Evolutionary conservation across 2,329 filamentous ascomycete genomes (phyloP).

Genomic region (Trichoderma koningiopsis): DNA sequence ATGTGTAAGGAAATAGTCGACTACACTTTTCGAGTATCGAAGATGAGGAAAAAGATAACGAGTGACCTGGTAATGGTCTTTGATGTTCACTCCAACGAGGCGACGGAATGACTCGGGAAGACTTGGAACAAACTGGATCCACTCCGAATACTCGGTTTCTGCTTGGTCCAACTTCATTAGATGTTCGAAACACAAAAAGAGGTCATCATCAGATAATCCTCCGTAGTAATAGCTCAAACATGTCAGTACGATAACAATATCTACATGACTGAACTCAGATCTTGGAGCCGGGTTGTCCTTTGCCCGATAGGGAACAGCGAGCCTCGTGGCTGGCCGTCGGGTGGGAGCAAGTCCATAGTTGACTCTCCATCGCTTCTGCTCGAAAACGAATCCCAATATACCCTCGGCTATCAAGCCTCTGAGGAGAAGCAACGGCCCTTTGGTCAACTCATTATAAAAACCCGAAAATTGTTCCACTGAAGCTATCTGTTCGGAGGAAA

Average conservation of each 20-base stretch:
- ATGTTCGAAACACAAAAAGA: constrained; percentile 50
- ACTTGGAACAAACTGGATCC: constrained; percentile 43
- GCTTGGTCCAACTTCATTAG: constrained; percentile 56
- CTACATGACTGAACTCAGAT: constrained; percentile 65
- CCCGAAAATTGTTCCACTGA: constrained; percentile 39
- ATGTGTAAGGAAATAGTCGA: constrained; percentile 65
- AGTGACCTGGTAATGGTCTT: constrained; percentile 52
- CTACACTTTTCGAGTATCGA: constrained; percentile 51
- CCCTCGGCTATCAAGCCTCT: constrained; percentile 59
- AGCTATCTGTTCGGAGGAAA: constrained; percentile 36
- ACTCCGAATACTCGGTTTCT: constrained; percentile 52
- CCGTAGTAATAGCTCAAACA: constrained; percentile 59
- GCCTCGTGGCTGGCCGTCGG: constrained; percentile 45
- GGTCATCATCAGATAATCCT: constrained; percentile 54
- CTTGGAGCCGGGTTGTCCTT: constrained; percentile 59
- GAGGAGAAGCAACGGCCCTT: constrained; percentile 48
- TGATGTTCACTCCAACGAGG: constrained; percentile 58
- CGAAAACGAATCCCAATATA: constrained; percentile 55
- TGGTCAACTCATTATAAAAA: constrained; percentile 42
- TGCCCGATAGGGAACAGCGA: constrained; percentile 62
- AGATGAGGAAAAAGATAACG: constrained; percentile 56
- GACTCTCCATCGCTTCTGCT: constrained; percentile 64
- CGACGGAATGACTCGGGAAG: constrained; percentile 44
- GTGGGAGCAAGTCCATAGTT: constrained; percentile 60
- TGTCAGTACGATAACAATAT: constrained; percentile 59